phyloP scores from a whole-genome alignment of 768 basidiomycete genomes.

The Boletus fagicola region DNA sequence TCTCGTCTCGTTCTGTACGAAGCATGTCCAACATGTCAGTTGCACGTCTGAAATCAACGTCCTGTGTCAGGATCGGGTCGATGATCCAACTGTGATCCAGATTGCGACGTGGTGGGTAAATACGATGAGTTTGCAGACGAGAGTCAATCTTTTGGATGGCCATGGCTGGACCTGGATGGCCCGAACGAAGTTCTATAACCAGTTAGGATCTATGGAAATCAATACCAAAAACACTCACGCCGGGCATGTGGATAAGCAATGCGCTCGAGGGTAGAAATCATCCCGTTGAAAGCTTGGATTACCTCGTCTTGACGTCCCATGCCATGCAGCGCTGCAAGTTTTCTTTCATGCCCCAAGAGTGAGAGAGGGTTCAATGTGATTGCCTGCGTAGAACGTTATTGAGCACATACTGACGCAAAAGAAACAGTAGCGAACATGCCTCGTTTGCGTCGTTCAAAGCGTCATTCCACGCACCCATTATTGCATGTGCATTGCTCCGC shows the following conservation, averaged over 20 bases:
- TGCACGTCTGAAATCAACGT: background rate
- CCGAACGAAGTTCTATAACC: background rate
- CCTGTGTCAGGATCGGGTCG: background rate
- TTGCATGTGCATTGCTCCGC: background rate
- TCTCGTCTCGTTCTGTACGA: background rate
- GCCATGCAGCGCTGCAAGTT: background rate
- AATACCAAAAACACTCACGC: background rate
- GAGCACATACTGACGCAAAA: background rate
- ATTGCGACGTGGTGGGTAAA: background rate
- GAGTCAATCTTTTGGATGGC: too few species aligned
- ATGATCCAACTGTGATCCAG: background rate
- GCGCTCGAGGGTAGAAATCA: background rate
- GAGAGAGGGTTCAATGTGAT: background rate
- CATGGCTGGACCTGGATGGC: background rate
- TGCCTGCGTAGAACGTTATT: background rate
- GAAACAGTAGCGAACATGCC: background rate
- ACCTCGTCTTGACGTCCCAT: conserved; percentile 14
- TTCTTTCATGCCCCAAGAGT: conserved; percentile 1
- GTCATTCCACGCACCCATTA: background rate
- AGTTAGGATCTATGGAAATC: background rate
- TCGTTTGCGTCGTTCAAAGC: background rate
- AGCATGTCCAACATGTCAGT: background rate
- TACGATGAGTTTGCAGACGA: background rate
- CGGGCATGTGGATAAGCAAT: background rate
- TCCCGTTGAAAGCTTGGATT: background rate